phyloP scores from a whole-genome alignment of 208 protist genomes.

The Naegleria lovaniensis region DNA sequence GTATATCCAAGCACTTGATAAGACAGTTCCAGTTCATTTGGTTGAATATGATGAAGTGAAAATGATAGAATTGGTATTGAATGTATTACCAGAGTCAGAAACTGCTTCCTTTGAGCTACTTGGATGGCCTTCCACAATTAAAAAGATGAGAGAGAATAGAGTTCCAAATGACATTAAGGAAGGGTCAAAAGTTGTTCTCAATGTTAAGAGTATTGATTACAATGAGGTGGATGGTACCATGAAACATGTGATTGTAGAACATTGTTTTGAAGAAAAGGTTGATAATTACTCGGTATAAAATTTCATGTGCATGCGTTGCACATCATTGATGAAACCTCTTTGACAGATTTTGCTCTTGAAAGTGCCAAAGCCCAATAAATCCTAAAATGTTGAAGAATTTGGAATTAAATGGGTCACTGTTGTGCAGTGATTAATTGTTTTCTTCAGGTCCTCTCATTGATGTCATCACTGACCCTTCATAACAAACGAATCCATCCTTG shows the following conservation, averaged over 20 bases:
- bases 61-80: background rate
- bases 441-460: too few relatives aligned
- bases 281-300: background rate
- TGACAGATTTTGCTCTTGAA: too few relatives aligned
- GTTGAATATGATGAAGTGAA: background rate
- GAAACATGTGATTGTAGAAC: background rate
- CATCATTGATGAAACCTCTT: too few relatives aligned
- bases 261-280: conserved; percentile 2
- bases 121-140: background rate
- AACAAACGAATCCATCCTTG: too few relatives aligned
- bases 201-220: background rate
- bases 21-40: background rate
- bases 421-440: too few relatives aligned
- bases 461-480: too few relatives aligned
- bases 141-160: background rate
- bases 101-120: background rate
- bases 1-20: background rate
- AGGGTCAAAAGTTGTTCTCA: background rate
- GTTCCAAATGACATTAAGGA: background rate
- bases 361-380: too few relatives aligned
- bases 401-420: too few relatives aligned
- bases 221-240: background rate
- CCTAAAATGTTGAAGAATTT: too few relatives aligned
- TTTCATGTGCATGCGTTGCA: too few relatives aligned
- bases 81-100: background rate